Evolutionary conservation across 164 flowering plant species (phyloP).

Genomic region (Annona squamosa): DNA sequence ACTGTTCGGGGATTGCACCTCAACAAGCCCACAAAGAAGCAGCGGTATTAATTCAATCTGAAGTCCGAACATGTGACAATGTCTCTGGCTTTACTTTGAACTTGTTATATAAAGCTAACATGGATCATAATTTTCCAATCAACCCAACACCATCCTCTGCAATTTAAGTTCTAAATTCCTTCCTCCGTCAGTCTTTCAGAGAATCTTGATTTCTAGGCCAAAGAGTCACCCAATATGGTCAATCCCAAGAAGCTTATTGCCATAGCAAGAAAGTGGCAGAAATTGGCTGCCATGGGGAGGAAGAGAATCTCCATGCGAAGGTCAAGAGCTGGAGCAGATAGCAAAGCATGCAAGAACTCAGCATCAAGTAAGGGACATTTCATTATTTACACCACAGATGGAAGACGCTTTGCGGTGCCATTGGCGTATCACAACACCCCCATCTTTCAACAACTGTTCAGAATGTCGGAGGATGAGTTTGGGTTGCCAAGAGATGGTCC

Average conservation of each 20-base stretch:
- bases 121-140: not conserved
- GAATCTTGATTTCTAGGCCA: not conserved
- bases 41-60: not conserved
- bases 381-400: slow-evolving; percentile 32
- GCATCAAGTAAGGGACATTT: slow-evolving; percentile 17
- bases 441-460: slow-evolving; percentile 28
- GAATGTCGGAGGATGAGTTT: slow-evolving; percentile 38
- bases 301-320: slow-evolving; percentile 12
- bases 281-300: slow-evolving; percentile 9
- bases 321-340: not conserved
- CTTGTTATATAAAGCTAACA: not conserved
- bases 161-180: not conserved
- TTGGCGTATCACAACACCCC: slow-evolving; percentile 27
- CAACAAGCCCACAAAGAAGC: not conserved
- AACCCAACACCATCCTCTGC: not conserved
- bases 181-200: not conserved
- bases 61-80: not conserved
- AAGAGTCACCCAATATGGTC: not conserved
- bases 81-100: not conserved
- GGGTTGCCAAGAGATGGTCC: slow-evolving; percentile 27
- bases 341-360: not conserved
- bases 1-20: not conserved
- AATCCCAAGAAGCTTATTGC: slow-evolving; percentile 2
- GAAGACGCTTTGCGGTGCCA: slow-evolving; percentile 30
- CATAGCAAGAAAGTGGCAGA: slow-evolving; percentile 6